Conservation (phyloP, 1,284 basidiomycete species). For the Ganoderma sp. region DNA sequence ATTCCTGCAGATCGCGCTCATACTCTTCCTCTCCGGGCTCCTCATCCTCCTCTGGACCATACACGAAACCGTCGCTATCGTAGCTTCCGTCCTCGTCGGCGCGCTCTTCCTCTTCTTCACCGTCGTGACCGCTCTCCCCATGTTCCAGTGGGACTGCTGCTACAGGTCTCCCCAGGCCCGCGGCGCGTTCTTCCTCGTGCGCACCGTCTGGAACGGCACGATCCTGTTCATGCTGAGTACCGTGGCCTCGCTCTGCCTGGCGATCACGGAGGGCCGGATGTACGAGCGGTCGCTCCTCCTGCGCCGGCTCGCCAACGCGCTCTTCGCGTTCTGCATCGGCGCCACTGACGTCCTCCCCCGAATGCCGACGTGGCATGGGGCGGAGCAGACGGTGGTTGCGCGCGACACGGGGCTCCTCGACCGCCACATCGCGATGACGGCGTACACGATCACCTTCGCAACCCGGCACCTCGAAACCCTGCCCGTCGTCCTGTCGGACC, state of each 20-base stretch:
- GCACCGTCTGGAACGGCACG: slow-evolving; percentile 3
- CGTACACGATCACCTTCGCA: slow-evolving; percentile 26
- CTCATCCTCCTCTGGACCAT: slow-evolving; percentile 32
- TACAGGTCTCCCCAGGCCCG: slow-evolving; percentile 32
- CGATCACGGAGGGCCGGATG: slow-evolving; percentile 17
- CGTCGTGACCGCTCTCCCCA: slow-evolving; percentile 25
- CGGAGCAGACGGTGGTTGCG: slow-evolving; percentile 24
- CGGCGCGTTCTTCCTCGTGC: slow-evolving; percentile 20
- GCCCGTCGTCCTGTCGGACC: not conserved
- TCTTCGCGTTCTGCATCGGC: slow-evolving; percentile 13
- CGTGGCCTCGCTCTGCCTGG: slow-evolving; percentile 5
- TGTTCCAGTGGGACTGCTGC: slow-evolving; percentile 25
- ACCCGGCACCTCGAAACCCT: slow-evolving; percentile 11
- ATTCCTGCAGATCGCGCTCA: slow-evolving; percentile 32
- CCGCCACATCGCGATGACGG: slow-evolving; percentile 22
- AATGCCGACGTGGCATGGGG: slow-evolving; percentile 22
- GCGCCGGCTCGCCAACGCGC: not conserved
- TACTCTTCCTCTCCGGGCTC: slow-evolving; percentile 32
- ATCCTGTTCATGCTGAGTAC: not conserved
- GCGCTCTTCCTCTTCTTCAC: slow-evolving; percentile 12
- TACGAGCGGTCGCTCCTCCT: slow-evolving; percentile 14
- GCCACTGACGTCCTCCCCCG: slow-evolving; percentile 12
- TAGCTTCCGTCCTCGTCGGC: slow-evolving; percentile 18
- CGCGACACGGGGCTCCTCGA: slow-evolving; percentile 16
- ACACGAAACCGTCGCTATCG: slow-evolving; percentile 26